A percentile compares a stretch with the other conserved stretches of the same genome.
Conservation (phyloP, 495 filamentous ascomycete species). For the Talaromyces ruber region DNA sequence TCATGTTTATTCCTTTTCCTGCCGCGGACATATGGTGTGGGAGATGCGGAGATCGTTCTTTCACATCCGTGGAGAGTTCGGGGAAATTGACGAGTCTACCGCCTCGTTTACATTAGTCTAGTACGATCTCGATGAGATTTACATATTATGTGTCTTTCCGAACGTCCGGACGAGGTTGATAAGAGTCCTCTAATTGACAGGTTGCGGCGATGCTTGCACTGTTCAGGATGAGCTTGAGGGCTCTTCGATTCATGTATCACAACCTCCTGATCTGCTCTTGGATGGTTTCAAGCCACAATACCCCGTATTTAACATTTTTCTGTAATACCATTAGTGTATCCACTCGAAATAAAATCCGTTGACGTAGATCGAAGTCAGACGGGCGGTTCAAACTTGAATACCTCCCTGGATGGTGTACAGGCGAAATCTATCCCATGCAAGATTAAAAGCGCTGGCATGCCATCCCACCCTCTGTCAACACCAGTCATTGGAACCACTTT, state of each 20-base stretch:
- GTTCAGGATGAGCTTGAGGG: not conserved
- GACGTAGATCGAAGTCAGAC: not conserved
- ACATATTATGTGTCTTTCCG: not conserved
- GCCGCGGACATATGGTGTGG: not conserved
- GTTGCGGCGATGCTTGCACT: not conserved
- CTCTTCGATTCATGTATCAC: not conserved
- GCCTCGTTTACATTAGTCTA: not conserved
- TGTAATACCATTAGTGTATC: not conserved
- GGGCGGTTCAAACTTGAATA: not conserved
- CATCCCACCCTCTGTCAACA: not conserved
- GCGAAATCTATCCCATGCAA: not conserved
- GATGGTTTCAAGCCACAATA: not conserved
- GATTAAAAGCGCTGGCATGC: not conserved
- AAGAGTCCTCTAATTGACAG: not conserved
- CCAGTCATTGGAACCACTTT: not conserved
- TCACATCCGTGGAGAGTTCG: not conserved
- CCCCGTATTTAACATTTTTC: not conserved
- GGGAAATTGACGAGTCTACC: not conserved
- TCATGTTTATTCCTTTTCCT: not conserved
- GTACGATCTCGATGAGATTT: not conserved
- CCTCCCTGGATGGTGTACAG: not conserved
- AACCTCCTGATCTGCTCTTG: not conserved
- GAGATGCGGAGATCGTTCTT: not conserved
- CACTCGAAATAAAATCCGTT: not conserved
- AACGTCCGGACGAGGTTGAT: not conserved